phyloP scores from a whole-genome alignment of 1,284 basidiomycete species.

The Leucoagaricus sp. region DNA sequence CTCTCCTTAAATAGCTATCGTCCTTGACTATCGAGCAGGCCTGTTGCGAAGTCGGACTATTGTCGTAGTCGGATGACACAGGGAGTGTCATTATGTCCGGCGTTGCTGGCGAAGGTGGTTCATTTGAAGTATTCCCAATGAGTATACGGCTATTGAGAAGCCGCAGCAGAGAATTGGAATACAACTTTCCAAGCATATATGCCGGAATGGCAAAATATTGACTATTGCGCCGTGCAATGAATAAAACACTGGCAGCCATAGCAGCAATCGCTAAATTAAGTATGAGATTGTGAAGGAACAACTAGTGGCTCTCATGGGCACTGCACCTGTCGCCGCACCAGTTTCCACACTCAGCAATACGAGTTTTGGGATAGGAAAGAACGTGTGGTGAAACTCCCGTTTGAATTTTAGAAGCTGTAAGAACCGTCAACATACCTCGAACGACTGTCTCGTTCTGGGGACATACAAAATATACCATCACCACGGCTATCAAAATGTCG shows the following conservation, averaged over 20 bases:
- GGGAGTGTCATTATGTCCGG: neutral
- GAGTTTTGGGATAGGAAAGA: neutral
- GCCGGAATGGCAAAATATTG: conserved; percentile 24
- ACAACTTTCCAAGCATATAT: conserved; percentile 53
- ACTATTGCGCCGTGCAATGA: neutral
- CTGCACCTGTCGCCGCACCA: conserved; percentile 14
- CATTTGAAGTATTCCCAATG: neutral
- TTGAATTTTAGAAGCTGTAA: neutral
- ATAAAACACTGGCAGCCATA: neutral
- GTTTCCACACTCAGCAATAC: conserved; percentile 14
- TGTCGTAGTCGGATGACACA: neutral
- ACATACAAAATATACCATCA: conserved; percentile 17
- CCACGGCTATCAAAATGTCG: conserved; percentile 15
- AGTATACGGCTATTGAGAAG: neutral
- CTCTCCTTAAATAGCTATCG: no score
- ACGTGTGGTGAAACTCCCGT: neutral
- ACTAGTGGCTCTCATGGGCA: neutral
- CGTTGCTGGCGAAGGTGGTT: neutral
- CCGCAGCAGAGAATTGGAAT: conserved; percentile 7
- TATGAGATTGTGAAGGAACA: neutral
- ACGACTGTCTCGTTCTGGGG: neutral
- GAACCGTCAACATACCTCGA: neutral
- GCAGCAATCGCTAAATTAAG: conserved; percentile 39
- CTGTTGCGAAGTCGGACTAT: neutral
- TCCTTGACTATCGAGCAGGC: neutral